Base-by-base conservation (phyloP, 345 rosid genomes). In the Salix brachista region DNA sequence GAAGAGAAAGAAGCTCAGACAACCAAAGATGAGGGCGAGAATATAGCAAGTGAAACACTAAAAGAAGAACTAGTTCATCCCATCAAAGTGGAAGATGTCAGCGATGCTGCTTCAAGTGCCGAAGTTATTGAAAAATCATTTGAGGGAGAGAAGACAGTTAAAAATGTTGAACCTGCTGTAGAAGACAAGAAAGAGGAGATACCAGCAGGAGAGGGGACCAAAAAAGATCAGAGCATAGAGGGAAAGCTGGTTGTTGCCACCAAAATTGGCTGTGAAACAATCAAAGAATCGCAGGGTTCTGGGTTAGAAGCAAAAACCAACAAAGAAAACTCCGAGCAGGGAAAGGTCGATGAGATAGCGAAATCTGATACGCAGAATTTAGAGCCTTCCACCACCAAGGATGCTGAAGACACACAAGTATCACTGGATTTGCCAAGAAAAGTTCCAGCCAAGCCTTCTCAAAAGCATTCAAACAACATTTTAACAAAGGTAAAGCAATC, bases 401-500 rank as follows among this genome's bases (percentile, higher is more conserved):
- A 81, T 25, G 81, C 71, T 13, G 79, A 85, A 4, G 89, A 79
- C 66, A 62, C 75, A n/a, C 83, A 78, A 85, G 60, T 78, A 36
- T n/a, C 81, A 37, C 36, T 76, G 75, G 92, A 89, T 48, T 79
- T 78, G 70, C 84, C 87, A 6, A 77, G 80, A 75, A 88, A 89
- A 78, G 86, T 81, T 77, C 6, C 80, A 23, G 84, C 71, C 1
- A 92, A 92, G 84, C 78, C 83, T 5, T n/a, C 82, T 36, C 82
- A 75, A 64, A 92, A 91, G 70, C 80, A 86, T 67, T 87, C 97
- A 23, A 87, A 81, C 65, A 91, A 87, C 84, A 84, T 92, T 36
- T 86, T 92, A 68, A 85, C 92, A 42, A 92, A 89, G 88, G 91
- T 92, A 77, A 93, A 93, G 62, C 94, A 91, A 11, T 88, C 94